Evolutionary conservation across 2,329 filamentous ascomycete genomes (phyloP), one percentile per base, ranked within the genome.

Genomic region (Corinectria fuckeliana): DNA sequence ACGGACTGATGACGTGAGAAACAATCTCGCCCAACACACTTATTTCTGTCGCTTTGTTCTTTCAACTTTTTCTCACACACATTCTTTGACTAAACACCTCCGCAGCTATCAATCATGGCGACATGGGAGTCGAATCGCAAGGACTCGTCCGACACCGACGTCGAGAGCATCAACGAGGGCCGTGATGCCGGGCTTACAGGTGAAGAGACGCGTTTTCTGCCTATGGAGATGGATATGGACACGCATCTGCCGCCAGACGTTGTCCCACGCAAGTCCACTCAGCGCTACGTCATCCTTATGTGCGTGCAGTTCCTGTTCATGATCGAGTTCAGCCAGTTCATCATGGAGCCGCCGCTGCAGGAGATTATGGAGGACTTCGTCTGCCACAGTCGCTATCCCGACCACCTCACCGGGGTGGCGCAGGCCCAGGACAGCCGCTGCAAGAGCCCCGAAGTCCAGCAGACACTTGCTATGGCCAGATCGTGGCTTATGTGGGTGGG

Each of bases 291-390:
- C 26, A 45, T 75, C 28, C 50, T 63, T 20, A 71, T 77, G 64
- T 72, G 73, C 53, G 63, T 77, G 36, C 18, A 79, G 2, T 72
- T 77, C 21, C 62, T 84, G 41, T 73, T 83, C 49, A 62, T 82
- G 34, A 61, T 80, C 48, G 78, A 80, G 45, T 72, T 81, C n/a
- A 79, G 77, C 60, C 66, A 76, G n/a, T 73, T 64, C 52, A 69
- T 73, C 53, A 74, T 69, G 61, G 76, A 51, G 16, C 76, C 82
- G 4, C 81, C 84, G 0, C 68, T 73, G 48, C 81, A 79, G 50
- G 78, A 81, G 55, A 77, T 86, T 48, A 78, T 82, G 62, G 85
- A 87, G 68, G 76, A 78, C 51, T 78, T 85, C 42, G 78, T 85
- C 44, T 87, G 85, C 70, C 78, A 80, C 20, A 66, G 75, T 16